Evolutionary conservation across 805 yeast species (phyloP), one percentile per base, ranked within the genome.

Genomic region (Candida insectalens): DNA sequence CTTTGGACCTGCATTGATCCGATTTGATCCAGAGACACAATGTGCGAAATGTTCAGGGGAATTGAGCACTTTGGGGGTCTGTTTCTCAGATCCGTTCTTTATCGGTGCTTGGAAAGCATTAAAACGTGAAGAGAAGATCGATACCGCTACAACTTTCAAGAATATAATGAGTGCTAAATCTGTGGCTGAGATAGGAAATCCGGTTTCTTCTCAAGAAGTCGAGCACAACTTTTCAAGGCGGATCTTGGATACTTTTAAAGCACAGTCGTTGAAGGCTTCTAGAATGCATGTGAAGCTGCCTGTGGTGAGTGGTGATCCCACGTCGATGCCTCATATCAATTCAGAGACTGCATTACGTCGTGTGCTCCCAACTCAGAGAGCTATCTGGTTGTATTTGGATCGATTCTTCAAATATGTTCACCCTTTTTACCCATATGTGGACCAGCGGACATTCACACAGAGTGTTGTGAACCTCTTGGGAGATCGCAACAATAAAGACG

Each of bases 351-450:
- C n/a, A n/a, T n/a, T n/a, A n/a, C n/a, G n/a, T n/a, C n/a, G n/a
- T n/a, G n/a, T n/a, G n/a, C 43, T 72, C 19, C 77, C 78, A 0
- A 51, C 53, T n/a, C 57, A 50, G 19, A 62, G 57, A 30, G 63
- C 61, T 1, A 44, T 69, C 4, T 69, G 75, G 74, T 46, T 63
- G 29, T 53, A 63, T 5, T 35, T 70, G 12, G 60, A 61, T n/a
- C 51, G 70, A n/a, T 72, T 53, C 41, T 72, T 71, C 46, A 48
- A 39, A 5, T 60, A 54, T 33, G 52, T 68, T 10, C 69, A 71
- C 44, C 69, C 73, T 4, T 61, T 65, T 30, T 47, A 60, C 43
- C 77, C 78, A 3, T 65, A 58, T 32, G 22, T 71, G 21, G 76
- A 69, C 38, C 57, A 63, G 36, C 39, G 40, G 4, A 33, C 54